Evolutionary conservation across 148 eudicot genomes (phyloP), one percentile per base, ranked within the genome.

Genomic region (Chenopodium album): DNA sequence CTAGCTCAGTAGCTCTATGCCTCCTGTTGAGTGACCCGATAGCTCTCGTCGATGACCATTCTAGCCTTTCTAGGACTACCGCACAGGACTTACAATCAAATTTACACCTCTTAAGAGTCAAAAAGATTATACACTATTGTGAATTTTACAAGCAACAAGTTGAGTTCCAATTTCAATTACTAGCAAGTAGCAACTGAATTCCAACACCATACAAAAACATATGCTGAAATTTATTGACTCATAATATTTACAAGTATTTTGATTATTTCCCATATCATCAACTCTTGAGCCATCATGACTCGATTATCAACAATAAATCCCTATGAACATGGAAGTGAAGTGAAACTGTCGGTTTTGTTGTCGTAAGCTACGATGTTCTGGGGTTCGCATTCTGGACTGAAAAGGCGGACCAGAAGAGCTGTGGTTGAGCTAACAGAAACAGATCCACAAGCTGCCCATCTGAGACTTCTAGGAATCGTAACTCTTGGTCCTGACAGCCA

Each of bases 381-480:
- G 72, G 98, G 99, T 88, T 96, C 98, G 78, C 98, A 96, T 88
- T 96, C 98, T 9, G 98, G 97, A 79, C 97, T 88, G 82, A 96
- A 86, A 26, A 96, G 92, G 26, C 97, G 93, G 76, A 94, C 95
- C 83, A 94, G 84, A 73, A 94, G 81, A 86, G 98, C 93, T 2
- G 95, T 80, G 69, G 88, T 79, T 44, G 98, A 81, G 90, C 97
- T 91, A 48, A 82, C 85, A 34, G 92, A 76, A 54, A 90, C 81
- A 22, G 94, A 94, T 62, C 99, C 99, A 88, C 92, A 90, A 47
- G 95, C 91, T 63, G 97, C 98, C 98, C 98, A 96, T 73, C 98
- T 93, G 69, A 96, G 89, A 82, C 92, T 90, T 79, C 98, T 87
- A 16, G 97, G 97, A 73, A 91, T 87, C 4, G 94, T 90, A 69